These are phyloP conservation scores for Ciborinia camelliae DNA, from an alignment of 2,329 filamentous ascomycete genomes.

Conservation along the genomic window DNA sequence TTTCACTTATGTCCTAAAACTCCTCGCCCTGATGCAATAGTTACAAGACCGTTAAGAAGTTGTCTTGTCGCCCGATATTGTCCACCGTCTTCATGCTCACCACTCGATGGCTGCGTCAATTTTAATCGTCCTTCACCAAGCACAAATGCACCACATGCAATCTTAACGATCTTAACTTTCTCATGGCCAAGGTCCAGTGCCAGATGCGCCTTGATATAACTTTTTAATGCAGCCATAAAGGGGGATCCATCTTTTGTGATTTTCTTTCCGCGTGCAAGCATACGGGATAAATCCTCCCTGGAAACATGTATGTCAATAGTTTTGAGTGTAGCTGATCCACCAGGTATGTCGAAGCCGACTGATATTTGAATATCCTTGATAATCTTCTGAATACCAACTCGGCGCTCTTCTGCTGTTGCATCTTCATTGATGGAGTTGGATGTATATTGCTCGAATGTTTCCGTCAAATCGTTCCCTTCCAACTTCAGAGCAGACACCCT, in stretches of 20 bases:
- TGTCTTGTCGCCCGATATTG: conserved; percentile 28
- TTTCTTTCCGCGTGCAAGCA: conserved; percentile 30
- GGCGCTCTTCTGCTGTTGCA: conserved; percentile 25
- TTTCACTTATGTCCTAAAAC: conserved; percentile 11
- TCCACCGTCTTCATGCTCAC: conserved; percentile 23
- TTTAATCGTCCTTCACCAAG: conserved; percentile 44
- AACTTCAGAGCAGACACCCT: conserved; percentile 41
- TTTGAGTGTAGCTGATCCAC: conserved; percentile 36
- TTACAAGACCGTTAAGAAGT: conserved; percentile 29
- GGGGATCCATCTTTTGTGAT: conserved; percentile 30
- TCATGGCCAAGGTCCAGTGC: conserved; percentile 42
- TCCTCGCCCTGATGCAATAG: conserved; percentile 24
- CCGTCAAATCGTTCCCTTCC: conserved; percentile 39
- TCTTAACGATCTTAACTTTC: conserved; percentile 41
- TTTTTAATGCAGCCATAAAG: conserved; percentile 41
- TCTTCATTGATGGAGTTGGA: conserved; percentile 27
- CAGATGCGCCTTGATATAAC: conserved; percentile 42
- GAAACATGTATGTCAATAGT: conserved; percentile 44
- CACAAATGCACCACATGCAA: conserved; percentile 43
- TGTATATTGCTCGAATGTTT: conserved; percentile 35
- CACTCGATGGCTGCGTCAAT: conserved; percentile 31
- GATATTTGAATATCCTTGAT: conserved; percentile 33
- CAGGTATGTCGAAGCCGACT: conserved; percentile 34
- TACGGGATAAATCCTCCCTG: conserved; percentile 39
- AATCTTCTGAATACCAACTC: conserved; percentile 22